Conservation (phyloP, 805 yeast genomes). For the Kregervanrija pseudodelftensis region DNA sequence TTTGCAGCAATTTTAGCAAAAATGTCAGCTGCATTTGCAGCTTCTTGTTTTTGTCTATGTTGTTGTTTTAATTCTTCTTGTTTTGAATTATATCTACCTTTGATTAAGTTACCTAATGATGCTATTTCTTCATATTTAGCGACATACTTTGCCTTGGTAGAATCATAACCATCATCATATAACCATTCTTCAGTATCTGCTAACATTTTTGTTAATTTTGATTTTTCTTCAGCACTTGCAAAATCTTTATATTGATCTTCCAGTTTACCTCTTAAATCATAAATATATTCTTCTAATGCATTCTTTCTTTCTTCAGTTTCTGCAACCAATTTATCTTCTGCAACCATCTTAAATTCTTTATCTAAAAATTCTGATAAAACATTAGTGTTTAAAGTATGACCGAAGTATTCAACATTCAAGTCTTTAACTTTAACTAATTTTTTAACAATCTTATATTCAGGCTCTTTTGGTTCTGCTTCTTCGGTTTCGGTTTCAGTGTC, state of each 20-base stretch:
- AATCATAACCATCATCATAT: constrained; percentile 94
- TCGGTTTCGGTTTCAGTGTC: constrained; percentile 12
- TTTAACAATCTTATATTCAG: constrained; percentile 83
- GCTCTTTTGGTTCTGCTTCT: constrained; percentile 57
- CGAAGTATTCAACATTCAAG: constrained; percentile 51
- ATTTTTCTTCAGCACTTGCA: constrained; percentile 88
- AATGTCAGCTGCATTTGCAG: constrained; percentile 14
- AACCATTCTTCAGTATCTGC: constrained; percentile 95
- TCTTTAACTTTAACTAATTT: constrained; percentile 89
- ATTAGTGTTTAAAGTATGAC: constrained; percentile 54
- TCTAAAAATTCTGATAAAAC: constrained; percentile 61
- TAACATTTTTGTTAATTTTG: constrained; percentile 63
- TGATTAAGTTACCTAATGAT: constrained; percentile 86
- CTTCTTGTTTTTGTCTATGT: constrained; percentile 73
- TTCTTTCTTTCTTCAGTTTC: constrained; percentile 99
- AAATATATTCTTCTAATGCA: constrained; percentile 96
- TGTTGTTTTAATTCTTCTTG: constrained; percentile 95
- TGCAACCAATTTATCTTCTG: constrained; percentile 92
- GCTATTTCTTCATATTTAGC: constrained; percentile 98
- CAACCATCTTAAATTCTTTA: constrained; percentile 74
- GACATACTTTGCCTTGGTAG: constrained; percentile 92
- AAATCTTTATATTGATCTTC: constrained; percentile 86
- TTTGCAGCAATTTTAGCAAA: constrained; percentile 78
- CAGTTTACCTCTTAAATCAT: constrained; percentile 93
- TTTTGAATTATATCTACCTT: constrained; percentile 90